Evolutionary conservation across 177 flowering plant species (phyloP).

Genomic region (Vitis hybrid): DNA sequence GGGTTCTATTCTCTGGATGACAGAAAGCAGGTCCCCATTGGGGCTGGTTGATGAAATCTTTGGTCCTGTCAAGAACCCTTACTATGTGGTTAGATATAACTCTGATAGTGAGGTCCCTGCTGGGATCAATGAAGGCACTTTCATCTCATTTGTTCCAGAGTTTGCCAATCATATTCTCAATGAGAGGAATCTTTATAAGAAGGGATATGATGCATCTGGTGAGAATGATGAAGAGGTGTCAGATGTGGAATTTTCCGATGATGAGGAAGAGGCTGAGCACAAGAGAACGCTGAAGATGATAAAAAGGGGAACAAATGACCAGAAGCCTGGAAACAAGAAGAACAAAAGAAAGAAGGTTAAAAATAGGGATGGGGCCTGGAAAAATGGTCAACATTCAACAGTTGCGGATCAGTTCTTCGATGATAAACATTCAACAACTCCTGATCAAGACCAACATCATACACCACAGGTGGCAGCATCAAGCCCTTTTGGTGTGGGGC

Average conservation of each 20-base stretch:
- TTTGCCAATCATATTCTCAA: conserved; percentile 76
- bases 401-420: not conserved
- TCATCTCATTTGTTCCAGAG: conserved; percentile 72
- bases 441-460: conserved; percentile 24
- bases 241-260: conserved; percentile 92
- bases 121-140: conserved; percentile 58
- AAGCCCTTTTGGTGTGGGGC: conserved; percentile 25
- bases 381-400: conserved; percentile 16
- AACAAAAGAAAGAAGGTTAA: conserved; percentile 43
- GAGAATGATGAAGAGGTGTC: conserved; percentile 83
- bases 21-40: conserved; percentile 63
- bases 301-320: conserved; percentile 49
- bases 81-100: conserved; percentile 82
- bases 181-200: conserved; percentile 67
- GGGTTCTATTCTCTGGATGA: conserved; percentile 96
- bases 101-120: conserved; percentile 74
- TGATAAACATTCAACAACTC: not conserved
- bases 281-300: conserved; percentile 45
- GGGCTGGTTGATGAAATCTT: conserved; percentile 90
- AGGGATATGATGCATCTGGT: conserved; percentile 95
- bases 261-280: conserved; percentile 51
- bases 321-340: conserved; percentile 40
- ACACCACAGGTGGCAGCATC: conserved; percentile 19
- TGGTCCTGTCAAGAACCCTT: conserved; percentile 94
- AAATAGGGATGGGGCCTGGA: conserved; percentile 28